Conservation (phyloP, 768 basidiomycete genomes). For the Gymnopilus dilepis region DNA sequence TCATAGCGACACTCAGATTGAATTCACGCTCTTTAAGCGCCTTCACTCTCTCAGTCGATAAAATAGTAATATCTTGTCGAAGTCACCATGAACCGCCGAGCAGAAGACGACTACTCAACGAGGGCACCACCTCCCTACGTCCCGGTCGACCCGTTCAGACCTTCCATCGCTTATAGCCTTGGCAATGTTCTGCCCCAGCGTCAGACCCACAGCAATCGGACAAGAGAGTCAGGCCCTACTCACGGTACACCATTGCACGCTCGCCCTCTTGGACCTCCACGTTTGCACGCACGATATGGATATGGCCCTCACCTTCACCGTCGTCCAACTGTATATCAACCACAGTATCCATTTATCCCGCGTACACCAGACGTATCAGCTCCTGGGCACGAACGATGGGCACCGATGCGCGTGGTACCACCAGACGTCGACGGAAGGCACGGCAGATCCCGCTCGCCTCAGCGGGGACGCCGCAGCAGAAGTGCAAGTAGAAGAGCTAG, state of each 20-base stretch:
- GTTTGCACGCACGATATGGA: not conserved
- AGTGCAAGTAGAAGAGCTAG: no score
- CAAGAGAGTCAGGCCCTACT: no score
- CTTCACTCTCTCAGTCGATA: not conserved
- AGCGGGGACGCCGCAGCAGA: no score
- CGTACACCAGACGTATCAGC: no score
- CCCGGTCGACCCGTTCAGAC: conserved; percentile 28
- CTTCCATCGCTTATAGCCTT: conserved; percentile 25
- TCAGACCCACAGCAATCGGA: not conserved
- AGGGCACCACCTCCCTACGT: not conserved
- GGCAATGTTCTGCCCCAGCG: conserved; percentile 16
- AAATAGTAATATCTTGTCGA: not conserved
- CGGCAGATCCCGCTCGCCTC: no score
- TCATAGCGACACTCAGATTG: no score
- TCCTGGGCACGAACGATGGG: no score
- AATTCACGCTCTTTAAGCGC: no score
- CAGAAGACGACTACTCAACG: not conserved
- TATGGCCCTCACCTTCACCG: not conserved
- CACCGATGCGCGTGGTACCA: no score
- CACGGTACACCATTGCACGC: not conserved
- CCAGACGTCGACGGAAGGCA: no score
- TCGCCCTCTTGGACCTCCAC: not conserved
- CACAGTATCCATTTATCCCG: not conserved
- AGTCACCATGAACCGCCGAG: not conserved
- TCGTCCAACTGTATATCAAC: not conserved